Evolutionary conservation across 768 basidiomycete species (phyloP).

Genomic region (Tylopilus rubrobrunneus): DNA sequence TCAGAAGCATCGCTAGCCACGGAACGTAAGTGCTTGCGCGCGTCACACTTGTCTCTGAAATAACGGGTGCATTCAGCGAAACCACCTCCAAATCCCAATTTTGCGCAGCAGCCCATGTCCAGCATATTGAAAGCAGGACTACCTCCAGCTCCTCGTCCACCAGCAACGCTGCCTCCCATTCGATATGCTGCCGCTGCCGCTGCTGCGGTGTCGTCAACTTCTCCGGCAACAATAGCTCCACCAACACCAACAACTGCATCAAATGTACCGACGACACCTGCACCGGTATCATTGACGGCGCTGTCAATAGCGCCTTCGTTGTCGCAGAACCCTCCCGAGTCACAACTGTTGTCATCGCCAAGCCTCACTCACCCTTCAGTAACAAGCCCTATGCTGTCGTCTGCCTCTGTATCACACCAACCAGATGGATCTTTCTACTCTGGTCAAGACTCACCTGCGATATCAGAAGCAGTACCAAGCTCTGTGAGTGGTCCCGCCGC

Average conservation of each 20-base stretch:
- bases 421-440: constrained; percentile 69
- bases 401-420: constrained; percentile 59
- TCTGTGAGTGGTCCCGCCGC: constrained; percentile 45
- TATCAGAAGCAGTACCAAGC: constrained; percentile 60
- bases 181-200: constrained; percentile 93
- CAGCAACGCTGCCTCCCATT: constrained; percentile 68
- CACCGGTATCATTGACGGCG: constrained; percentile 38
- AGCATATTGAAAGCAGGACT: constrained; percentile 73
- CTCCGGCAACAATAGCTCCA: constrained; percentile 21
- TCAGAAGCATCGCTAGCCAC: constrained; percentile 61
- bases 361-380: constrained; percentile 83
- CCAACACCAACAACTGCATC: constrained; percentile 35
- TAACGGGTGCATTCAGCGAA: constrained; percentile 36
- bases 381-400: constrained; percentile 79
- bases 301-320: constrained; percentile 36
- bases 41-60: neutral
- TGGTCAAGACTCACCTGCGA: constrained; percentile 65
- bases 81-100: constrained; percentile 78
- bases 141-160: constrained; percentile 49
- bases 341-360: constrained; percentile 57
- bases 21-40: constrained; percentile 46
- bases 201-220: constrained; percentile 26
- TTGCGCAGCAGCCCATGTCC: constrained; percentile 73
- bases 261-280: constrained; percentile 28
- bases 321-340: constrained; percentile 33